Conservation (phyloP, 345 rosid genomes). For the Bruguiera sexangula region DNA sequence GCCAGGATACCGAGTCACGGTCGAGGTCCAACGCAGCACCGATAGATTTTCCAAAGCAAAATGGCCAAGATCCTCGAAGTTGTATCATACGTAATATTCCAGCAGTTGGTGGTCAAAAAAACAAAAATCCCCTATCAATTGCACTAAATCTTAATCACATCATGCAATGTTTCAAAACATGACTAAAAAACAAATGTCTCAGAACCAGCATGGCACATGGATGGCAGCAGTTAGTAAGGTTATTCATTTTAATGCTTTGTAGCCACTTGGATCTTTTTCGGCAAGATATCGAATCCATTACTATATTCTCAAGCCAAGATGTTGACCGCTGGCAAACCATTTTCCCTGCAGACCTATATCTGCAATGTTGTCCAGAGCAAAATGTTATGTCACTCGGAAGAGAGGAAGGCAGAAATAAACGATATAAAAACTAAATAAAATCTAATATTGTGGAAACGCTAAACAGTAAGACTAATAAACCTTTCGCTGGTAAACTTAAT, state of each 20-base stretch:
- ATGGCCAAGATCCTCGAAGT: too few relatives aligned
- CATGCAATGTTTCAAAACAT: too few relatives aligned
- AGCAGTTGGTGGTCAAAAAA: too few relatives aligned
- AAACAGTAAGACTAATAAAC: neutral
- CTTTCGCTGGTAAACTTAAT: neutral
- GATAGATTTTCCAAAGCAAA: too few relatives aligned
- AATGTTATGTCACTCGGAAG: neutral
- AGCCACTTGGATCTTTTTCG: neutral
- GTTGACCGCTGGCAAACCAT: conserved; percentile 2
- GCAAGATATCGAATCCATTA: neutral
- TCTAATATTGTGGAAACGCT: neutral
- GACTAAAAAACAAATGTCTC: too few relatives aligned
- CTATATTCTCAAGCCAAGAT: neutral
- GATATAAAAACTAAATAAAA: neutral
- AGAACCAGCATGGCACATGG: too few relatives aligned
- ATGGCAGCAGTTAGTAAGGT: neutral
- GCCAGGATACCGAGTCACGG: too few relatives aligned
- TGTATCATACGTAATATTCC: too few relatives aligned
- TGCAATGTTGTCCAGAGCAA: conserved; percentile 13
- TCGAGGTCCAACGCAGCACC: too few relatives aligned
- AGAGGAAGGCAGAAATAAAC: neutral
- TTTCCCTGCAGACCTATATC: conserved; percentile 24
- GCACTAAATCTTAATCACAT: too few relatives aligned
- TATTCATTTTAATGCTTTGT: too few relatives aligned
- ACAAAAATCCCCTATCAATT: too few relatives aligned